Percentiles rank a stretch among this genome's conserved stretches.
Evolutionary conservation across 2,329 filamentous ascomycete species (phyloP).

Genomic region (Pseudocercospora fijiensis): DNA sequence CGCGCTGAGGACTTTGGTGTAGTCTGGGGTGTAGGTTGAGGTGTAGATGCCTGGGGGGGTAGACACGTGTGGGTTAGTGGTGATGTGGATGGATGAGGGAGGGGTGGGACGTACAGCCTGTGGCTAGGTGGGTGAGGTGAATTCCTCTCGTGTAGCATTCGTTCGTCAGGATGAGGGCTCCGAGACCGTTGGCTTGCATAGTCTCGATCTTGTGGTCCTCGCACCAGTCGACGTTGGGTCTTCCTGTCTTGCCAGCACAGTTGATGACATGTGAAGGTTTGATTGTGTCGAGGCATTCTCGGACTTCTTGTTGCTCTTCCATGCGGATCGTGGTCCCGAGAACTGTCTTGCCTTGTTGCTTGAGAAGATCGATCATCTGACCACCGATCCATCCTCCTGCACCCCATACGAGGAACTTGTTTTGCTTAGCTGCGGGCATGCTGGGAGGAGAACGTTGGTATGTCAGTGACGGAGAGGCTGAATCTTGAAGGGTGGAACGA

Average conservation of each 20-base stretch:
- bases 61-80: background rate
- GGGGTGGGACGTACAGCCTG: constrained; percentile 54
- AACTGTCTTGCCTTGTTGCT: constrained; percentile 61
- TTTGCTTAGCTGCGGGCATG: constrained; percentile 22
- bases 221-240: constrained; percentile 70
- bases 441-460: background rate
- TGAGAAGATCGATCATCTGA: constrained; percentile 59
- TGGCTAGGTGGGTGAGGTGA: constrained; percentile 66
- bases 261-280: constrained; percentile 67
- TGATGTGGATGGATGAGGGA: background rate
- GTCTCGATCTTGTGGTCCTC: constrained; percentile 68
- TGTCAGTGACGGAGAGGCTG: background rate
- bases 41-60: constrained; percentile 30
- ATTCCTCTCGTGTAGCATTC: constrained; percentile 59
- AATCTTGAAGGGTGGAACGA: constrained; percentile 4
- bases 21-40: constrained; percentile 38
- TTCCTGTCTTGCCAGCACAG: constrained; percentile 64
- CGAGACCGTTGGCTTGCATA: constrained; percentile 66
- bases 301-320: constrained; percentile 61
- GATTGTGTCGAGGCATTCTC: constrained; percentile 57
- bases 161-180: constrained; percentile 63
- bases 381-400: constrained; percentile 63
- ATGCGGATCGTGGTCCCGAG: constrained; percentile 62
- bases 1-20: constrained; percentile 59
- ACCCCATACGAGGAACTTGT: constrained; percentile 64